Percentiles rank a stretch among this genome's conserved stretches.
Conservation (phyloP, 345 rosid genomes). For the Carallia pectinifolia region DNA sequence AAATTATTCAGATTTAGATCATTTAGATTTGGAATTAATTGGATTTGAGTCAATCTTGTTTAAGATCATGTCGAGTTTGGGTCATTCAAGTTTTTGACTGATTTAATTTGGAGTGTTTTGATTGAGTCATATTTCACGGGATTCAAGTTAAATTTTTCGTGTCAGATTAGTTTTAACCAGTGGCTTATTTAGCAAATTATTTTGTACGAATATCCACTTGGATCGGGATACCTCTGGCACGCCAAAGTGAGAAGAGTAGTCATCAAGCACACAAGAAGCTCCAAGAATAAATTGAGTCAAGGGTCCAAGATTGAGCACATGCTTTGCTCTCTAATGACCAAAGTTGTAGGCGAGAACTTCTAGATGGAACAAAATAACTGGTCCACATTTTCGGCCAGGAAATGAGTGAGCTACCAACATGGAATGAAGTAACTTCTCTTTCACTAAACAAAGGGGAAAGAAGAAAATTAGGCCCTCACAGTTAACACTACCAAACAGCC, state of each 20-base stretch:
- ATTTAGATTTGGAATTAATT: no score
- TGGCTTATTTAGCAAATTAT: slow-evolving; percentile 14
- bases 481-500: slow-evolving; percentile 7
- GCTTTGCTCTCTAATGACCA: background rate
- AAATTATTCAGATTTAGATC: no score
- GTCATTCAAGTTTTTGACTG: no score
- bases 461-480: slow-evolving; percentile 1
- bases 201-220: background rate
- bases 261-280: slow-evolving; percentile 9
- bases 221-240: background rate
- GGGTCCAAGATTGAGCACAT: background rate
- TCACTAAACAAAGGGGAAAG: slow-evolving; percentile 3
- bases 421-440: slow-evolving; percentile 7
- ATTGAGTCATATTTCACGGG: no score
- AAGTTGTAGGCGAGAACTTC: background rate
- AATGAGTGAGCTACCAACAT: background rate
- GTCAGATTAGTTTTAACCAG: background rate
- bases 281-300: slow-evolving; percentile 12
- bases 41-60: no score
- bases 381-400: slow-evolving; percentile 33
- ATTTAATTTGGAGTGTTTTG: no score
- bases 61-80: no score
- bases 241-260: slow-evolving; percentile 6
- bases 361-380: background rate
- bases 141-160: no score